Percentiles rank a stretch among this genome's conserved stretches.
Conservation (phyloP, 1,284 basidiomycete genomes). For the Ustilago hordei region DNA sequence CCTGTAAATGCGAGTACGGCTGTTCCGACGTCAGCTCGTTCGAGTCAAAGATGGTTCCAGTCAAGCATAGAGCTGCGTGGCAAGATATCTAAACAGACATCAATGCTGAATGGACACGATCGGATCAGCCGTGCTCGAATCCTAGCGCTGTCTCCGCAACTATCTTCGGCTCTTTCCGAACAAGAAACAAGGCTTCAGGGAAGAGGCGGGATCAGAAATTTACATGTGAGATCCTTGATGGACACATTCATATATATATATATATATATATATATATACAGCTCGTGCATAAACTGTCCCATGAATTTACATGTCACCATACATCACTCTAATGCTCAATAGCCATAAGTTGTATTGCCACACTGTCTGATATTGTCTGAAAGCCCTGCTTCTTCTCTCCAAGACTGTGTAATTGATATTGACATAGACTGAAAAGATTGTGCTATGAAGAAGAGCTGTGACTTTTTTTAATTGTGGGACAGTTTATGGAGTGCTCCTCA, state of each 20-base stretch:
- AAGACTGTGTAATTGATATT: no score
- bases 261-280: not conserved
- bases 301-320: no score
- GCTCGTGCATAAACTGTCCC: no score
- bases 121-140: not conserved
- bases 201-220: not conserved
- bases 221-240: not conserved
- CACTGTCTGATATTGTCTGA: no score
- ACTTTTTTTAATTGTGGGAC: no score
- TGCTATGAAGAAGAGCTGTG: no score
- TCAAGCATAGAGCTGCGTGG: not conserved
- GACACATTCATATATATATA: no score
- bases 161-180: conserved; percentile 5
- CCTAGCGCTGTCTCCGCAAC: not conserved
- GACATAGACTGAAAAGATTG: no score
- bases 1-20: not conserved
- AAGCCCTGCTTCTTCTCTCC: no score
- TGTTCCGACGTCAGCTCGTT: not conserved
- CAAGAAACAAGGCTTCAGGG: conserved; percentile 1
- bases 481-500: no score
- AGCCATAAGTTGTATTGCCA: no score
- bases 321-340: no score
- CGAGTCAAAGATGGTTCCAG: conserved; percentile 4
- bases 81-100: not conserved
- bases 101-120: not conserved